These are phyloP conservation scores for Sporisorium sorghi DNA, from an alignment of 1,284 basidiomycete genomes.

Conservation along the genomic window DNA sequence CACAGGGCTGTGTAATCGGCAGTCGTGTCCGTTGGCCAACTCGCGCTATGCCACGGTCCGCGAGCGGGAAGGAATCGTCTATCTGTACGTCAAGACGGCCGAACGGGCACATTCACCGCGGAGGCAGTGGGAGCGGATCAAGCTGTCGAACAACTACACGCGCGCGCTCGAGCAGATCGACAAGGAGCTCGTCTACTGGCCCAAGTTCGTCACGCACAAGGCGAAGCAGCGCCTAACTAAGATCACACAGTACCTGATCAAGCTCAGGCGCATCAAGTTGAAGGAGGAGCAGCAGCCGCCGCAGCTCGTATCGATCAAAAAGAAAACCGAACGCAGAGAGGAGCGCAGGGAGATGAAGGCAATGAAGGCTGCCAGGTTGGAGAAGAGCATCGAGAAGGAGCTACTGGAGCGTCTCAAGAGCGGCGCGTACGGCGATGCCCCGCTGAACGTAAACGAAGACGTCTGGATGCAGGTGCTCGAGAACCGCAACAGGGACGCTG, in stretches of 20 bases:
- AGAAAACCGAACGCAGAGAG: constrained; percentile 96
- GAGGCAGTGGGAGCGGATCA: constrained; percentile 96
- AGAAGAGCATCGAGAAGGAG: constrained; percentile 95
- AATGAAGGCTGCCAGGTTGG: constrained; percentile 83
- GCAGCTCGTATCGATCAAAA: constrained; percentile 93
- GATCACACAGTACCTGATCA: constrained; percentile 98
- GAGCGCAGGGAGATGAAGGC: constrained; percentile 93
- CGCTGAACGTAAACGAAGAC: constrained; percentile 96
- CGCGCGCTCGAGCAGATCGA: constrained; percentile 86
- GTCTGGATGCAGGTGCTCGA: constrained; percentile 81
- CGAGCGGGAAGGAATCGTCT: constrained; percentile 91
- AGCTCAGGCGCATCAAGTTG: constrained; percentile 90
- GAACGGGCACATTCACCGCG: constrained; percentile 95
- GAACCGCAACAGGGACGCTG: constrained; percentile 28
- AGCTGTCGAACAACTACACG: constrained; percentile 91
- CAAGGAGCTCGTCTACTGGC: constrained; percentile 94
- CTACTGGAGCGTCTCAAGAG: constrained; percentile 92
- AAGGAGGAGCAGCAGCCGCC: constrained; percentile 84
- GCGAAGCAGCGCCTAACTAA: constrained; percentile 99
- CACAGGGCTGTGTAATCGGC: constrained; percentile 94
- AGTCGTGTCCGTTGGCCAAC: constrained; percentile 96
- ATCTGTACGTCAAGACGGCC: constrained; percentile 98
- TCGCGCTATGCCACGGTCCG: constrained; percentile 96
- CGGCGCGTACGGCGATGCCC: constrained; percentile 97
- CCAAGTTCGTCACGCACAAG: constrained; percentile 96